A percentile compares a stretch with the other conserved stretches of the same genome.
phyloP scores from a whole-genome alignment of 768 basidiomycete species.

The Lactarius hengduanensis region DNA sequence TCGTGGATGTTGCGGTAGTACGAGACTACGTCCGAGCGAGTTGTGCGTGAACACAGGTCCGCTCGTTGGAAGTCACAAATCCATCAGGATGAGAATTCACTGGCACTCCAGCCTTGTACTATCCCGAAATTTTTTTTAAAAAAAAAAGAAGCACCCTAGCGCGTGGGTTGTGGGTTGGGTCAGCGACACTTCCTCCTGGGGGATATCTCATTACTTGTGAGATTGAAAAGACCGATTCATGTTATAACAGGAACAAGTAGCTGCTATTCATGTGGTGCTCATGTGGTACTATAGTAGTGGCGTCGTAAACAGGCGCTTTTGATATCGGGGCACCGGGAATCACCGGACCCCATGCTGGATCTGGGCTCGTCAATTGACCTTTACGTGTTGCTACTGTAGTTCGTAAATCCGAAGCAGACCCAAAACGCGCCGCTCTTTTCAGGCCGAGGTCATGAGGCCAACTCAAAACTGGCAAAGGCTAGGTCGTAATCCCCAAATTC shows the following conservation, averaged over 20 bases:
- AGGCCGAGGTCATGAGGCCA: conserved; percentile 34
- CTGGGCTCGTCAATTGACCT: neutral
- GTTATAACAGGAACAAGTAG: neutral
- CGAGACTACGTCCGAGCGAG: neutral
- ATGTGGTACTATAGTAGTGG: conserved; percentile 12
- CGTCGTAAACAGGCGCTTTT: conserved; percentile 5
- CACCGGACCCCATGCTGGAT: conserved; percentile 7
- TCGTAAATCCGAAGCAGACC: neutral
- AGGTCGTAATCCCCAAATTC: conserved; percentile 92
- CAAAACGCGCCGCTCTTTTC: conserved; percentile 12
- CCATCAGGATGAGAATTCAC: neutral
- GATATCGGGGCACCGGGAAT: conserved; percentile 8
- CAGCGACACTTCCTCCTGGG: neutral
- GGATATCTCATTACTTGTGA: neutral
- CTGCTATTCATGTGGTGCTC: neutral
- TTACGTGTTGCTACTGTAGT: conserved; percentile 4
- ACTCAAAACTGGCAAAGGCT: conserved; percentile 85
- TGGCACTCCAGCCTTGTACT: no score
- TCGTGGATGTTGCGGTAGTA: neutral
- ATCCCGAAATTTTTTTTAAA: no score
- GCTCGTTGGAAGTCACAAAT: neutral
- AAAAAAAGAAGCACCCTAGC: no score
- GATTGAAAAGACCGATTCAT: neutral
- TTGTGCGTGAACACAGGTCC: neutral
- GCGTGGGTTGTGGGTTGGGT: neutral